A percentile compares a stretch with the other conserved stretches of the same genome.
phyloP scores from a whole-genome alignment of 2,329 filamentous ascomycete species.

The Pseudogymnoascus sp. region DNA sequence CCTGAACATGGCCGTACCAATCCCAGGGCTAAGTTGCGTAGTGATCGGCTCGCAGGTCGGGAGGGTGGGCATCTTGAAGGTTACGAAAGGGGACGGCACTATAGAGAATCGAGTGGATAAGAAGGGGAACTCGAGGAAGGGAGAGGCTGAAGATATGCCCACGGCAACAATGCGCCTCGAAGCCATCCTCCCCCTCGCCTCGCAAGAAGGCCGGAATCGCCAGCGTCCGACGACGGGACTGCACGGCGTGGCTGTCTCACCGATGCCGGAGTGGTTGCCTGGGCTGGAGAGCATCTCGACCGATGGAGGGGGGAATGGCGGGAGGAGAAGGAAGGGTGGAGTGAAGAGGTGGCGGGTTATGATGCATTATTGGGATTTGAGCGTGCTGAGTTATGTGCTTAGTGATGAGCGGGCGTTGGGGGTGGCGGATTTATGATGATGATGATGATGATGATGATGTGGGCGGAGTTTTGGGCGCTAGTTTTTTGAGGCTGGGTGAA shows the following conservation, averaged over 20 bases:
- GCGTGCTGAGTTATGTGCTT: constrained; percentile 63
- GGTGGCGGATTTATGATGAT: background rate
- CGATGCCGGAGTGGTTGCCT: constrained; percentile 43
- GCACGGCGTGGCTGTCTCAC: constrained; percentile 60
- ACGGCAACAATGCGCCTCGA: constrained; percentile 42
- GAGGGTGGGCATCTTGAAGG: constrained; percentile 51
- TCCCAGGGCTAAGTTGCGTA: constrained; percentile 64
- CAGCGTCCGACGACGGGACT: constrained; percentile 43
- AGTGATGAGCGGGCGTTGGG: constrained; percentile 19
- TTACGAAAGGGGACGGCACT: constrained; percentile 41
- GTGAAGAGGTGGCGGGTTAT: constrained; percentile 57
- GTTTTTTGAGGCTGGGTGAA: too few relatives aligned
- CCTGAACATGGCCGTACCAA: constrained; percentile 54
- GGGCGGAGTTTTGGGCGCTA: too few relatives aligned
- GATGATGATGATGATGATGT: background rate
- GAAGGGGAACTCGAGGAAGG: constrained; percentile 10
- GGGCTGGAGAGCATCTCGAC: background rate
- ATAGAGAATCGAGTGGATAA: background rate
- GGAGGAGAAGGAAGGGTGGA: constrained; percentile 15
- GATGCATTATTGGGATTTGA: constrained; percentile 64
- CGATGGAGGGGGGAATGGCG: constrained; percentile 18
- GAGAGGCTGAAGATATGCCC: background rate
- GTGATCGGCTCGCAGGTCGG: constrained; percentile 61
- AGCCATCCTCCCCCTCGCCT: constrained; percentile 39
- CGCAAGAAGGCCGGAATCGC: background rate